Evolutionary conservation across 2,329 filamentous ascomycete species (phyloP), one percentile per base, ranked within the genome.

Genomic region (Nigrospora oryzae): DNA sequence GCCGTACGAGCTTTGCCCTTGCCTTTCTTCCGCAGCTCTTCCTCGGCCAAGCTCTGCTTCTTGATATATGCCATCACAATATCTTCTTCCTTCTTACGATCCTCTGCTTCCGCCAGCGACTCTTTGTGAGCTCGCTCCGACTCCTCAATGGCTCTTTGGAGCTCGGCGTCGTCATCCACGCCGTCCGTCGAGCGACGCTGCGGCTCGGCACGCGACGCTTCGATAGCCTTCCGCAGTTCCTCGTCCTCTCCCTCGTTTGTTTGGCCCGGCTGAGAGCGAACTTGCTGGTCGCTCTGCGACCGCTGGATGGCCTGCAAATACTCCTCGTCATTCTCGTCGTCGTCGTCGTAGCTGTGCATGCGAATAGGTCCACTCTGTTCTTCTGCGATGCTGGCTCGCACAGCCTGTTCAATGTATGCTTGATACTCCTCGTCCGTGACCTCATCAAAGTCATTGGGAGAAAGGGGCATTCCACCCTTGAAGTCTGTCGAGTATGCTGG

Each of bases 21-120:
- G 5, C 58, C 63, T 53, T 66, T 65, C 42, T 59, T 52, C 11
- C 67, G 63, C 40, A 61, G 71, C 58, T 81, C 71, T 51, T 82
- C 81, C 63, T 91, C 86, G 1, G 77, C 72, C 36, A 88, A 58
- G 60, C 84, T 89, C 66, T 89, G 84, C 67, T 81, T 84, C 70
- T 84, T 86, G 36, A 89, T 74, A 61, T 87, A 89, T 55, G 89
- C 84, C 58, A 90, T 62, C 10, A 89, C 77, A 46, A 85, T 79
- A 45, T 88, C 78, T 58, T 90, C 84, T 56, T 89, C 85, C 0
- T 72, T 77, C 56, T 64, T 70, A 44, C 66, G 60, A 34, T 59
- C 64, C 40, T 62, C 60, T 33, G 69, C 63, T 4, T 67, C 63
- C 37, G 65, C 62, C 51, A 70, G 54, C 43, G 74, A 62, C 32